Evolutionary conservation across 352 stramenopile genomes (phyloP), one percentile per base, ranked within the genome.

Genomic region (Globisporangium mamillatum): DNA sequence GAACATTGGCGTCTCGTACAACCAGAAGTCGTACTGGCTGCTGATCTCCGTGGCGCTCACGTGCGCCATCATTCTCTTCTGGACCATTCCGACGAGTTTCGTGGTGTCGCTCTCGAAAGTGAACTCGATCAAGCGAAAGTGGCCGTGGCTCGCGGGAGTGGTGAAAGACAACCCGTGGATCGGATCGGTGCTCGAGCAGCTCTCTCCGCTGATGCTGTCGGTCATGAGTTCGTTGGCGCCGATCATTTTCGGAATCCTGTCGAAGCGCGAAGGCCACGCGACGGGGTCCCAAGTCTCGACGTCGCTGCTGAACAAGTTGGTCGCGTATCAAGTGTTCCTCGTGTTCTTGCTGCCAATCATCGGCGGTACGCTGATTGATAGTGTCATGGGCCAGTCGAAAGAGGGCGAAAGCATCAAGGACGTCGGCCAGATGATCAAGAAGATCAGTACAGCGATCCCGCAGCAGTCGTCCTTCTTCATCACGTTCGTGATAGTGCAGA

Each of bases 341-440:
- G 87, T 88, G 32, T 88, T 95, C 53, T 67, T 95, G 59, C 76
- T 95, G 41, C 87, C 88, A n/a, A 90, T 95, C 70, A 89, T 95
- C 38, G 84, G 84, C 62, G 87, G 87, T 73, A 92, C 85, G 8
- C 77, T 93, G 61, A 85, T 95, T 54, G 80, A 92, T 56, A 81
- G 75, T 24, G 63, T 95, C 55, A 86, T 86, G 16, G 84, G 83
- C 63, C 59, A 64, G 41, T 75, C 71, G 8, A 76, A 77, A 14
- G 63, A 82, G 12, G 83, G 75, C n/a, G 66, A 86, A 29, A 57
- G 86, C 25, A 82, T 74, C 18, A 71, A 48, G 41, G 2, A 84
- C 67, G 62, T 81, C 29, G 79, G 78, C 65, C 66, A 58, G 3
- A 68, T 92, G 20, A 66, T 93, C 52, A 80, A 73, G 0, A 75